These are phyloP conservation scores for Eurotiales sp. DNA, from an alignment of 2,329 filamentous ascomycete species.

Conservation along the genomic window DNA sequence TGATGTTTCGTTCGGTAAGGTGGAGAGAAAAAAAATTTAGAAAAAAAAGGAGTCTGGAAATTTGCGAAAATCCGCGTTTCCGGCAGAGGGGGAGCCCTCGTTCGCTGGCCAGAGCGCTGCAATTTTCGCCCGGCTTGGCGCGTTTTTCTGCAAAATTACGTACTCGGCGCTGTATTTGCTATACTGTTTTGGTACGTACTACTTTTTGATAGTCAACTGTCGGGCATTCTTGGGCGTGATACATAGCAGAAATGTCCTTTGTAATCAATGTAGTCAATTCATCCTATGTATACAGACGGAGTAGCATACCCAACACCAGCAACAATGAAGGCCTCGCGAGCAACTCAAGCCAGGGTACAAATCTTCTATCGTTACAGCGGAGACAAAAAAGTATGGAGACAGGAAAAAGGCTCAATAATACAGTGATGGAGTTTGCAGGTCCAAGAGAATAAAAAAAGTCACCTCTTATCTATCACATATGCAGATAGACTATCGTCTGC, in stretches of 20 bases:
- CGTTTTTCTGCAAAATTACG: background rate
- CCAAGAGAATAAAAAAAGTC: constrained; percentile 3
- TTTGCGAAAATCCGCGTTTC: background rate
- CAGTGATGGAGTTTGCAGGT: constrained; percentile 24
- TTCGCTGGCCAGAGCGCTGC: no score
- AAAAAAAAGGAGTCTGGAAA: background rate
- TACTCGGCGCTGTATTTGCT: background rate
- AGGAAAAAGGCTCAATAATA: constrained; percentile 33
- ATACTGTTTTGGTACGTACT: background rate
- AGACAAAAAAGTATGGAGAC: no score
- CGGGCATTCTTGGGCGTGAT: background rate
- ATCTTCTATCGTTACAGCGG: background rate
- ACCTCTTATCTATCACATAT: constrained; percentile 11
- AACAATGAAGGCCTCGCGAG: background rate
- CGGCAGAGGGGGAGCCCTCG: no score
- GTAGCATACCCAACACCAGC: background rate
- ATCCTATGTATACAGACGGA: constrained; percentile 5
- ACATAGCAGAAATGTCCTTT: no score
- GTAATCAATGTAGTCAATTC: background rate
- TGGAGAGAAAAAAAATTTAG: background rate
- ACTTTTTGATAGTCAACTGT: background rate
- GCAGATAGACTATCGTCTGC: constrained; percentile 57
- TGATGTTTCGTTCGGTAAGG: background rate
- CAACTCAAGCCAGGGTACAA: no score
- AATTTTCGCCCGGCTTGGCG: constrained; percentile 1